These are phyloP conservation scores for Davidsoniella eucalypti DNA, from an alignment of 2,329 filamentous ascomycete genomes.

Conservation along the genomic window DNA sequence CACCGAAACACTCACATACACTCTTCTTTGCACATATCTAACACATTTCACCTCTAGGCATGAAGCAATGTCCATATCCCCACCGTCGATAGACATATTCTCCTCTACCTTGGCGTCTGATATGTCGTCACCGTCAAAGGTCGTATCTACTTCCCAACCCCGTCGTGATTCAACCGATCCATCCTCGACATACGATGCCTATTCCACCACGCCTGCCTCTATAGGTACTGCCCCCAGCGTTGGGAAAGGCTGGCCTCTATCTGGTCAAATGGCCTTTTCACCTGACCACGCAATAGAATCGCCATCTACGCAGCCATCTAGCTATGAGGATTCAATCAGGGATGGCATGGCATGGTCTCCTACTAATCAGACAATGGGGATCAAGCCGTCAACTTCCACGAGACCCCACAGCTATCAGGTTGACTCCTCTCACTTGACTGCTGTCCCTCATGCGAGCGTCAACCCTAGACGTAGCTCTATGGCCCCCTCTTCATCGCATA, in stretches of 20 bases:
- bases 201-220: conserved; percentile 32
- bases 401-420: conserved; percentile 37
- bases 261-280: conserved; percentile 29
- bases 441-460: conserved; percentile 15
- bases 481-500: conserved; percentile 31
- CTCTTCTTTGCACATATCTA: neutral
- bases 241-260: conserved; percentile 26
- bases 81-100: conserved; percentile 1
- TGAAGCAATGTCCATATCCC: conserved; percentile 24
- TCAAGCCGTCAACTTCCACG: conserved; percentile 21
- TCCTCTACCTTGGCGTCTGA: neutral
- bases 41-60: conserved; percentile 17
- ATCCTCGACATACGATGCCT: conserved; percentile 20
- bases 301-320: conserved; percentile 35
- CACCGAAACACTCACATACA: no score
- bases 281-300: conserved; percentile 35
- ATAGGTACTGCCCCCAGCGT: conserved; percentile 31
- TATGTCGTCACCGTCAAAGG: neutral
- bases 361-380: neutral
- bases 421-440: conserved; percentile 19
- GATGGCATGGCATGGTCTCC: neutral
- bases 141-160: no score
- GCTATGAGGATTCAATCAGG: conserved; percentile 27
- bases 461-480: conserved; percentile 1
- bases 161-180: neutral